These are phyloP conservation scores for Nelumbo lutea DNA, from an alignment of 164 flowering plant genomes.

Conservation along the genomic window DNA sequence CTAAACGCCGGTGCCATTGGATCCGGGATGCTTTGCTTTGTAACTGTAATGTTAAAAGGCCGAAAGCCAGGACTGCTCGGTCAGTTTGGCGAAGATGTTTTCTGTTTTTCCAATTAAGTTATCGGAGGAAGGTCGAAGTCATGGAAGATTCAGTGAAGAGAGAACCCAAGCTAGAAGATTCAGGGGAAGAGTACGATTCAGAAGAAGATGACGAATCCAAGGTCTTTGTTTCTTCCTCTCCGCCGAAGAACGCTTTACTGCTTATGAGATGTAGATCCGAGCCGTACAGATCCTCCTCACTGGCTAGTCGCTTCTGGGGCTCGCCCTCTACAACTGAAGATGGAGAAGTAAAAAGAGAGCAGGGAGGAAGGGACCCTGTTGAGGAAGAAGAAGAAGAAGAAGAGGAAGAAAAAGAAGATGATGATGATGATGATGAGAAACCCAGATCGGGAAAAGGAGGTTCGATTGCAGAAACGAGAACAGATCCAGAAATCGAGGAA, in stretches of 20 bases:
- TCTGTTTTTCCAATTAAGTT: conserved; percentile 20
- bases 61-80: conserved; percentile 13
- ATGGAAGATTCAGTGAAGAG: conserved; percentile 5
- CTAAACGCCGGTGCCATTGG: conserved; percentile 21
- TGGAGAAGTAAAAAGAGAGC: conserved; percentile 10
- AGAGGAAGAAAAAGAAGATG: conserved; percentile 2
- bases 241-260: conserved; percentile 59
- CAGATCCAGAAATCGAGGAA: conserved; percentile 15
- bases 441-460: conserved; percentile 18
- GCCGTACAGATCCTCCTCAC: conserved; percentile 58
- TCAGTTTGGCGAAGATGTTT: conserved; percentile 28
- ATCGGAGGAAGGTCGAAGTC: conserved; percentile 17
- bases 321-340: conserved; percentile 21
- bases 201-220: conserved; percentile 15
- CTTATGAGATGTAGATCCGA: conserved; percentile 73
- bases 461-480: conserved; percentile 22
- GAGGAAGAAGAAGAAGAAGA: not conserved
- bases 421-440: conserved; percentile 8
- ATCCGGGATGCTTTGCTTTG: conserved; percentile 18
- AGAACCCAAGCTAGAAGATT: conserved; percentile 10
- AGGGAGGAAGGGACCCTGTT: conserved; percentile 2
- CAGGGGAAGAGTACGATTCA: conserved; percentile 11
- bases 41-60: conserved; percentile 14
- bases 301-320: conserved; percentile 45
- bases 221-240: conserved; percentile 24